Evolutionary conservation across 345 rosid genomes (phyloP), one percentile per base, ranked within the genome.

Genomic region (Lepidium aucheri): DNA sequence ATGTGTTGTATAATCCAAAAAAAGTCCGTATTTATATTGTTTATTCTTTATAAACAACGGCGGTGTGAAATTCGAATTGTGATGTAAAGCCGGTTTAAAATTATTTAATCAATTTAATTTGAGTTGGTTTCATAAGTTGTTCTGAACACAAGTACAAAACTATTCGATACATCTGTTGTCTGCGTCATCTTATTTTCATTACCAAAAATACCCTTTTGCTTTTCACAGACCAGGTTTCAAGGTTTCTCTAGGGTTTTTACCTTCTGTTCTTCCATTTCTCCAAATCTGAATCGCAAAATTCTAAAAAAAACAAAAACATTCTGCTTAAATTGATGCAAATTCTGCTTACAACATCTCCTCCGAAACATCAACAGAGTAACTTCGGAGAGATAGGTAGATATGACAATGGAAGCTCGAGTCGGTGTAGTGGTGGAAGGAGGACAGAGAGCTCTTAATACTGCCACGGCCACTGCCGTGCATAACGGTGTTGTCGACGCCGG

Each of bases 401-500:
- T 80, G 79, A 75, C 71, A 9, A 77, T 83, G 86, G 96, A 88
- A 59, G 98, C 97, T 15, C 79, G 90, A 65, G 97, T 88, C 46
- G 98, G 97, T 34, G 86, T 79, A 53, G 93, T 83, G 43, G 83
- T 83, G 63, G 95, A 90, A 51, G 93, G 91, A 63, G 83, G 96
- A 6, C 91, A 85, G 60, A 84, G 84, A 34, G 87, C 87, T 57
- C 74, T 89, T 52, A 85, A 75, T 65, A 67, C 98, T 6, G 85
- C 85, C 58, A 56, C 78, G 43, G 40, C 78, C 26, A 44, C 75
- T 60, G 65, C 46, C 52, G 67, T 65, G 33, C 88, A 84, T 8
- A 84, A 87, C 38, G 69, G 72, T 38, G 87, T 83, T 4, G 87
- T 79, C 0, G 98, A 89, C 54, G 79, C 83, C 4, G 82, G 95